phyloP scores from a whole-genome alignment of 2,329 filamentous ascomycete genomes.

The Beauveria medogensis region DNA sequence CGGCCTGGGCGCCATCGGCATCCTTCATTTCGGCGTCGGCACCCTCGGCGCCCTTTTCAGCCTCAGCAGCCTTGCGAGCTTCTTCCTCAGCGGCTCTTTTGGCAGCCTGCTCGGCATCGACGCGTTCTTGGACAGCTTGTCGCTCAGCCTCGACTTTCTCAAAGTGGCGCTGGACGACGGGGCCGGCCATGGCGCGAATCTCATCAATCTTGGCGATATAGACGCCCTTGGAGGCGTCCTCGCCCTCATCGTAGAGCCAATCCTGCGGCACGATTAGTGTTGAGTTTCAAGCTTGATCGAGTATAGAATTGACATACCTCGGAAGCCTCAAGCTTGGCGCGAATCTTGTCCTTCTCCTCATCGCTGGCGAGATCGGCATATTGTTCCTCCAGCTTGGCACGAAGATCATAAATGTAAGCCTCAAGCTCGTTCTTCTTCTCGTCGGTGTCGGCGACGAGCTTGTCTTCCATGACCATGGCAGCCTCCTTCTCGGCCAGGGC shows the following conservation, averaged over 20 bases:
- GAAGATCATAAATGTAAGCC: constrained; percentile 92
- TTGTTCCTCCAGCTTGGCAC: constrained; percentile 88
- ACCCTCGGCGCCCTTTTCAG: constrained; percentile 39
- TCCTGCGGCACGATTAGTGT: constrained; percentile 50
- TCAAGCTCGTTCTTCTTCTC: constrained; percentile 99
- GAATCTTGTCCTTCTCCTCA: constrained; percentile 84
- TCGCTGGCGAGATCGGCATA: constrained; percentile 85
- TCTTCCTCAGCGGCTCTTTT: constrained; percentile 58
- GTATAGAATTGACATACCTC: constrained; percentile 59
- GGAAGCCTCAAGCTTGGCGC: constrained; percentile 69
- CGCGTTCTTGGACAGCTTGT: constrained; percentile 65
- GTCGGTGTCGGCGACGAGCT: constrained; percentile 94
- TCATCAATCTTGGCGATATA: constrained; percentile 96
- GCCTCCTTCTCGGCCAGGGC: constrained; percentile 73
- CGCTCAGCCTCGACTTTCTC: constrained; percentile 89
- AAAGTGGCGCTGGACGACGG: constrained; percentile 88
- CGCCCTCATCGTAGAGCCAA: constrained; percentile 96
- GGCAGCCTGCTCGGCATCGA: constrained; percentile 69
- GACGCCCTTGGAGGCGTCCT: constrained; percentile 86
- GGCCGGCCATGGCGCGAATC: constrained; percentile 81
- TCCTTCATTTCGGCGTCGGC: constrained; percentile 59
- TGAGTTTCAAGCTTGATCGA: neutral
- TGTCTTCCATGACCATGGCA: constrained; percentile 94
- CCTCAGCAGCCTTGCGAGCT: constrained; percentile 44
- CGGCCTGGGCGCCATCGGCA: constrained; percentile 41